Base-by-base conservation (phyloP, 2,329 filamentous ascomycete species). In the Fusarium pseudonygamai region DNA sequence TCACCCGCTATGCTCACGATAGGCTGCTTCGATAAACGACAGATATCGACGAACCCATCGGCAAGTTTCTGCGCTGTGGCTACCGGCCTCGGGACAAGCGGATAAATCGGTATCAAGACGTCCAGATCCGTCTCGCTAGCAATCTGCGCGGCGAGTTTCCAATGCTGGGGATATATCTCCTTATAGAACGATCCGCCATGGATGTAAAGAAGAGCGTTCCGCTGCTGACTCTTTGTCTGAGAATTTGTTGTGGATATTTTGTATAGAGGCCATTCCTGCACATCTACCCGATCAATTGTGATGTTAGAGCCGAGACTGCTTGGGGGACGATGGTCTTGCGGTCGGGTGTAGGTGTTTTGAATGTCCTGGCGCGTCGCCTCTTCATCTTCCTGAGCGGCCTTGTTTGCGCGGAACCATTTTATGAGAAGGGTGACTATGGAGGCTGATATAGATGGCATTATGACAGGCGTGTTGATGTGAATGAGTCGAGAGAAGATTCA, bases 91-190 rank as follows among this genome's bases (percentile, higher is more conserved):
- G 62, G 62, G 8, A 65, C 32, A 16, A 65, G 62, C 1, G 59
- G 46, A 10, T 65, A 65, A 20, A 65, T 65, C 4, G 62, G 59
- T 22, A 64, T 14, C 24, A 65, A 26, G 2, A 64, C 59, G 6
- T 55, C 39, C 0, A 65, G 39, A 2, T 43, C 34, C 0, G 62
- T 65, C n/a, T 64, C 59, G 3, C 15, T 30, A 5, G 28, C 32
- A 12, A 64, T 45, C 10, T 65, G 34, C 3, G 39, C 59, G 1
- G 36, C 24, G 10, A 65, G 2, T 14, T 28, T 22, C 62, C 62
- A 65, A 10, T 65, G 59, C 18, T 64, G 59, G 6, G 59, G 7
- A 3, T 10, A n/a, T 7, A 64, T 55, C 5, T 65, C 62, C 12
- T 47, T 47, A 24, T 24, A 64, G 8, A 64, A 65, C 1, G 62